phyloP scores from a whole-genome alignment of 2,329 filamentous ascomycete species.

The Albifimbria verrucaria region DNA sequence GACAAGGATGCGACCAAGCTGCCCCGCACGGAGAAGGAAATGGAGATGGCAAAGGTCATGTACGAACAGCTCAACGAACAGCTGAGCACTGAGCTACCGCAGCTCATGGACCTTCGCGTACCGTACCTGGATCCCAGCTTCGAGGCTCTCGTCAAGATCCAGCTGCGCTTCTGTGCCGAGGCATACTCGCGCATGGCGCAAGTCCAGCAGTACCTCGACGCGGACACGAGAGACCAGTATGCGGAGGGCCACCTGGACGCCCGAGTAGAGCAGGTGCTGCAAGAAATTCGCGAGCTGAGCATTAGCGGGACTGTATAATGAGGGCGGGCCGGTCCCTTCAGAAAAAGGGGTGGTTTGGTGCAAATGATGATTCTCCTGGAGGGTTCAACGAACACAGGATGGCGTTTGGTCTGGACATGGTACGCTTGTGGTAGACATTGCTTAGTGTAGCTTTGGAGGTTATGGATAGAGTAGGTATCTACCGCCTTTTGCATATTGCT shows the following conservation, averaged over 20 bases:
- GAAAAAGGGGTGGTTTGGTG: conserved; percentile 3
- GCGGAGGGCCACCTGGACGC: conserved; percentile 89
- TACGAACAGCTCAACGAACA: conserved; percentile 99
- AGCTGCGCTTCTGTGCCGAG: conserved; percentile 95
- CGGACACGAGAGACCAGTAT: conserved; percentile 93
- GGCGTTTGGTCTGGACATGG: conserved; percentile 24
- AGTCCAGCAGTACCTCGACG: conserved; percentile 96
- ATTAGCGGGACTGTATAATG: conserved; percentile 69
- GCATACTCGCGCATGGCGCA: conserved; percentile 98
- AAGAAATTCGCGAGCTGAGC: conserved; percentile 95
- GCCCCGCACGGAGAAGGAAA: conserved; percentile 92
- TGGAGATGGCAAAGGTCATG: conserved; percentile 86
- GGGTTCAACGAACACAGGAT: conserved; percentile 7
- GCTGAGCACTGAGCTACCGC: conserved; percentile 85
- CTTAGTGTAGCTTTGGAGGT: conserved; percentile 17
- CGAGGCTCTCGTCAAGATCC: conserved; percentile 97
- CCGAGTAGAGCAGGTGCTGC: conserved; percentile 89
- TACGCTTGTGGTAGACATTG: conserved; percentile 17
- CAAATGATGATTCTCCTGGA: neutral
- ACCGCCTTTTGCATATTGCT: neutral
- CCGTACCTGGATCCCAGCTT: conserved; percentile 97
- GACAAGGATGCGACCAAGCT: conserved; percentile 98
- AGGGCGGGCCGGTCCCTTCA: neutral
- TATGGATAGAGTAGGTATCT: conserved; percentile 20
- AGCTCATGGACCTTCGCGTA: conserved; percentile 93